Evolutionary conservation across 1,139 yeast species (phyloP), one percentile per base, ranked within the genome.

Genomic region (Kodamaea fungicola): DNA sequence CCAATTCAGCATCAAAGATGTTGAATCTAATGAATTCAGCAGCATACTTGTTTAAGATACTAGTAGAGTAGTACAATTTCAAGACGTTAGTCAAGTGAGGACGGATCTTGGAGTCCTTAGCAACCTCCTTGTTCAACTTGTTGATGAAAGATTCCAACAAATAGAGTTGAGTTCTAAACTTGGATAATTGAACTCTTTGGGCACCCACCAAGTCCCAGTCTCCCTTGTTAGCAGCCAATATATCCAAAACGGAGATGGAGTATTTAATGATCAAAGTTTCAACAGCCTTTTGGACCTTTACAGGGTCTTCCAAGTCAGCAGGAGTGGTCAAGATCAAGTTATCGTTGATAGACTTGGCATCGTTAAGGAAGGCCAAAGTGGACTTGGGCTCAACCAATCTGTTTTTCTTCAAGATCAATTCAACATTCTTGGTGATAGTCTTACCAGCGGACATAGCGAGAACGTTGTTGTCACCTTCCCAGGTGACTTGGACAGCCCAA

Each of bases 381-480:
- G 50, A 48, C 16, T 31, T 37, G 7, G 43, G 29, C 8, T 68
- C 71, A 31, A 63, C 59, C 38, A 71, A 67, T 41, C 42, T 52
- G 42, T 60, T 58, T 37, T 64, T 58, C 33, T 55, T 51, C 36
- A 62, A 43, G 26, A 62, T 55, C 38, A 60, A 57, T 31, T 55
- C 59, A 38, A 76, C 71, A 49, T 73, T 71, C 63, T 83, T 84
- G 46, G 82, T 64, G 34, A 83, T 75, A 39, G 85, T 80, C 63
- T 84, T 78, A 47, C 96, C 97, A 45, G 89, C 80, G 43, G 89
- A 82, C 61, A 87, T 78, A 7, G 89, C 87, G 51, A 89, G 71
- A 35, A 89, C 83, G 55, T 83, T 88, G 69, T 89, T 89, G 62
- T 89, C 97, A 62, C 97, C 97, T 68, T 89, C 97, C 97, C 97